Conservation (phyloP, 257 asterid genomes). For the Nicotiana tabacum region DNA sequence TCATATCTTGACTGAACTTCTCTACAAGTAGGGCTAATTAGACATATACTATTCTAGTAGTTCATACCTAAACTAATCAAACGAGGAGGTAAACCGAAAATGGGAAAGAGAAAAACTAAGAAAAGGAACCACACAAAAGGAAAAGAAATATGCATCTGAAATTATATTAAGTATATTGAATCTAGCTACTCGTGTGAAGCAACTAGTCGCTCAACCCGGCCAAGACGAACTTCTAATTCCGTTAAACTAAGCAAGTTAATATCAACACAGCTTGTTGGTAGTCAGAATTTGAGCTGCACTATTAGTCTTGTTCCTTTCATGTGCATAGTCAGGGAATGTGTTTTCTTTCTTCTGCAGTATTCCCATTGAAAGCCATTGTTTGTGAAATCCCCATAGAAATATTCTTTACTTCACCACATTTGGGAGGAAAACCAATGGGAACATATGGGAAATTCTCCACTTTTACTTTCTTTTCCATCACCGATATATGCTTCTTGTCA, state of each 20-base stretch:
- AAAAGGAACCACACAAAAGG: background rate
- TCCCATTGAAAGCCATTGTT: background rate
- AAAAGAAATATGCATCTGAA: background rate
- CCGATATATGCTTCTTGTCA: background rate
- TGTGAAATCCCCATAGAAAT: background rate
- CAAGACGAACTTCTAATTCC: background rate
- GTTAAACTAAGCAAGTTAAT: background rate
- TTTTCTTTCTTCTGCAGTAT: background rate
- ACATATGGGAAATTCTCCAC: background rate
- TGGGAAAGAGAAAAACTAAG: background rate
- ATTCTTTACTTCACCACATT: background rate
- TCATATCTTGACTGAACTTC: background rate
- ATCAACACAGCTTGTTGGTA: background rate
- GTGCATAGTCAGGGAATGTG: background rate
- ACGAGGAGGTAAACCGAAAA: background rate
- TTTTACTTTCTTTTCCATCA: too few relatives aligned
- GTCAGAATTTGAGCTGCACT: background rate
- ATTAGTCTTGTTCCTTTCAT: background rate
- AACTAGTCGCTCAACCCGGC: background rate
- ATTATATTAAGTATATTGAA: background rate
- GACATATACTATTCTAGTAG: background rate
- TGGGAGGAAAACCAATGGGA: slow-evolving; percentile 19
- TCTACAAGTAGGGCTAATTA: background rate
- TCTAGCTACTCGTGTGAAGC: background rate
- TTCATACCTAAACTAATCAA: background rate